phyloP scores from a whole-genome alignment of 106 monocot species.

The Dioscorea dumetorum region DNA sequence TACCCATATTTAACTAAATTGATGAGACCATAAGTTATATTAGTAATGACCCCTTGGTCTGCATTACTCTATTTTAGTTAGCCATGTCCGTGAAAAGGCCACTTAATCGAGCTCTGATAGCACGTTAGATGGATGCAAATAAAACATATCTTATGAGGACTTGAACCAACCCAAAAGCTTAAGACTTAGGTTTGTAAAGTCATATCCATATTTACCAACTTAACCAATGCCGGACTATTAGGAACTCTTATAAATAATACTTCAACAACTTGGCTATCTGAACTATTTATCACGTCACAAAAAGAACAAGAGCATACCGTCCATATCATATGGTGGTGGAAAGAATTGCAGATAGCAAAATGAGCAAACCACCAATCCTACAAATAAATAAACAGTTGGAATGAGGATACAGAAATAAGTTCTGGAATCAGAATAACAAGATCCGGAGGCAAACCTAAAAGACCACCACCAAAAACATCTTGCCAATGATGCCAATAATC shows the following conservation, averaged over 20 bases:
- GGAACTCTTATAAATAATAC: not conserved
- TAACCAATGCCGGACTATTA: not conserved
- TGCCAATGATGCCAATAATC: constrained; percentile 80
- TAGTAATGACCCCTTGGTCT: too few relatives aligned
- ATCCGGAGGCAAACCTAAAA: constrained; percentile 28
- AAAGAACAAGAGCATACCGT: constrained; percentile 27
- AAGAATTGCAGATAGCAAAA: constrained; percentile 62
- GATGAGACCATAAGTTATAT: too few relatives aligned
- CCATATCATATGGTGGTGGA: constrained; percentile 33
- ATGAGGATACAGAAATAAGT: not conserved
- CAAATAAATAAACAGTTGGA: not conserved
- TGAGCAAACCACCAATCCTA: constrained; percentile 44
- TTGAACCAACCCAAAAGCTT: too few relatives aligned
- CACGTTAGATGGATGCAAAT: too few relatives aligned
- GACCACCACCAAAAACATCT: constrained; percentile 60
- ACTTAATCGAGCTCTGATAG: too few relatives aligned
- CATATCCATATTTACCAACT: not conserved
- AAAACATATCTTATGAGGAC: too few relatives aligned
- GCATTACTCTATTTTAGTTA: too few relatives aligned
- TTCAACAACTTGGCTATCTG: not conserved
- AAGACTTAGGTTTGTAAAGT: not conserved
- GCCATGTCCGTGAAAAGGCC: too few relatives aligned
- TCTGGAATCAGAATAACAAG: not conserved
- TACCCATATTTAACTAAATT: too few relatives aligned
- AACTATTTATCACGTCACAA: not conserved